Evolutionary conservation across 129 eudicot genomes (phyloP).

Genomic region (carrot (Daucus carota)): DNA sequence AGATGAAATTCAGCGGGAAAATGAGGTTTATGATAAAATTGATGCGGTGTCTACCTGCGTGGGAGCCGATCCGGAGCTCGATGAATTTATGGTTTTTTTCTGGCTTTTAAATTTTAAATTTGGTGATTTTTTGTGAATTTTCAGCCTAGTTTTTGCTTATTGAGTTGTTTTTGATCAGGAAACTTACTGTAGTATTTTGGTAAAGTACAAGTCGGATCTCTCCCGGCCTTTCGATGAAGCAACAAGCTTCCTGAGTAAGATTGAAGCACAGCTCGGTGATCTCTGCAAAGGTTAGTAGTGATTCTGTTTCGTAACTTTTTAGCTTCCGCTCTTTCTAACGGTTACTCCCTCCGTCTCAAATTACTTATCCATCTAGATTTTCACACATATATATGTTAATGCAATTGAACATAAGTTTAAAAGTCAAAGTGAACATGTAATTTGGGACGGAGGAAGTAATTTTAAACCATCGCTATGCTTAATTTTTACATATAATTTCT

Average conservation of each 20-base stretch:
- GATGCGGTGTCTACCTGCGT: slow-evolving; percentile 37
- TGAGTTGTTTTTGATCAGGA: slow-evolving; percentile 36
- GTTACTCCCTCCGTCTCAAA: too few relatives aligned
- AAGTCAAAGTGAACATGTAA: too few relatives aligned
- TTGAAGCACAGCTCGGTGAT: slow-evolving; percentile 71
- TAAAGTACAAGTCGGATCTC: slow-evolving; percentile 83
- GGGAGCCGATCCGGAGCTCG: slow-evolving; percentile 93
- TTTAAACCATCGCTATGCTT: too few relatives aligned
- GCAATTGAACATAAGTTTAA: too few relatives aligned
- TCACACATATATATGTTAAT: too few relatives aligned
- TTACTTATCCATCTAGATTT: too few relatives aligned
- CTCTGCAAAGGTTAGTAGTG: slow-evolving; percentile 49
- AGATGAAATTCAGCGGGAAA: slow-evolving; percentile 72
- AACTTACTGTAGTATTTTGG: slow-evolving; percentile 56
- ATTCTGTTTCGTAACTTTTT: neutral
- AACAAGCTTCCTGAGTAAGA: slow-evolving; percentile 64
- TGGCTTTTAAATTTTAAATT: neutral
- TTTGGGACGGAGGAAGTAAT: too few relatives aligned
- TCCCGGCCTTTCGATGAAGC: slow-evolving; percentile 95
- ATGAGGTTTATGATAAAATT: slow-evolving; percentile 28
- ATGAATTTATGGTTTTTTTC: slow-evolving; percentile 74
- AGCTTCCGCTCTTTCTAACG: neutral
- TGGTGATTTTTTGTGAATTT: neutral
- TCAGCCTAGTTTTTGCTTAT: neutral
- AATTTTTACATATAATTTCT: too few relatives aligned